Percentiles rank a stretch among this genome's conserved stretches.
Conservation (phyloP, 305 asterid genomes). For the Stenogyne calaminthoides region DNA sequence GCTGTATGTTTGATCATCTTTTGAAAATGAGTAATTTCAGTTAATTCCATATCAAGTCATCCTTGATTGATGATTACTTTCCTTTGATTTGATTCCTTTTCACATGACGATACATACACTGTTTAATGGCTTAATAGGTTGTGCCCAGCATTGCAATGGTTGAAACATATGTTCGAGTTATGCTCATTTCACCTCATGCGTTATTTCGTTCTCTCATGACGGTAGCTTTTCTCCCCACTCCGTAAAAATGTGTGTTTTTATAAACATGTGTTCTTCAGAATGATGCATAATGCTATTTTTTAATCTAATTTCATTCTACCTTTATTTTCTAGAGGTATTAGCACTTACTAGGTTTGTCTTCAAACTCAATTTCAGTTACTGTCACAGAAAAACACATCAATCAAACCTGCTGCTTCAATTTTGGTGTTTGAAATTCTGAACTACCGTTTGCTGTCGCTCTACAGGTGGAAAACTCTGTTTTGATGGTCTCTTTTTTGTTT, state of each 20-base stretch:
- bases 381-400: conserved; percentile 74
- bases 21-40: conserved; percentile 1
- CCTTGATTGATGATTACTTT: background rate
- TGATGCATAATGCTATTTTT: conserved; percentile 6
- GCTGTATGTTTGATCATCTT: conserved; percentile 3
- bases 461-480: conserved; percentile 57
- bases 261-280: background rate
- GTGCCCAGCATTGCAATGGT: conserved; percentile 98
- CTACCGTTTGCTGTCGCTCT: conserved; percentile 91
- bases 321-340: conserved; percentile 15
- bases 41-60: conserved; percentile 14
- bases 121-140: conserved; percentile 49
- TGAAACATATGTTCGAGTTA: conserved; percentile 91
- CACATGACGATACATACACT: background rate
- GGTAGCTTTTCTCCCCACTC: conserved; percentile 44
- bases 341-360: conserved; percentile 27
- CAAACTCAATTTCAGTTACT: conserved; percentile 64
- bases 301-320: background rate
- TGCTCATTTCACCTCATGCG: conserved; percentile 91
- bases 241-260: conserved; percentile 9
- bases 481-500: background rate
- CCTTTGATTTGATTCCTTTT: background rate
- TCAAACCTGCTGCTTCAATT: conserved; percentile 81
- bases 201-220: conserved; percentile 83
- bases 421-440: conserved; percentile 93